These are phyloP conservation scores for Sporothrix curviconia DNA, from an alignment of 2,329 filamentous ascomycete species.

Conservation along the genomic window DNA sequence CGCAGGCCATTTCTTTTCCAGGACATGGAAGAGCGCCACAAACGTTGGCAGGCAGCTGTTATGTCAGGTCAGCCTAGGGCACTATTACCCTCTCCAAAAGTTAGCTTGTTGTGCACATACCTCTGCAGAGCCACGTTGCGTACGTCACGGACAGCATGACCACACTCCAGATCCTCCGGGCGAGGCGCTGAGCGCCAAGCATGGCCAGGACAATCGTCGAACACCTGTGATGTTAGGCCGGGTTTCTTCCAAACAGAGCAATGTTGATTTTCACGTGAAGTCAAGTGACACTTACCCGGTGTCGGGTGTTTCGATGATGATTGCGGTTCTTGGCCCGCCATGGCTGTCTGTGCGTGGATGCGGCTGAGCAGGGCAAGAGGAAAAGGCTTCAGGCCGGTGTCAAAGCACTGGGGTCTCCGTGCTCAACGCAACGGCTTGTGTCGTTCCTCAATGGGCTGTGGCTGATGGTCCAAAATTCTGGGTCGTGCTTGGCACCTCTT, in stretches of 20 bases:
- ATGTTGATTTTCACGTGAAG: too few species aligned
- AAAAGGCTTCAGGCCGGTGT: too few species aligned
- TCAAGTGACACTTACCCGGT: conserved; percentile 67
- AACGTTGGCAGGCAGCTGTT: conserved; percentile 77
- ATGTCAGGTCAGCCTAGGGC: too few species aligned
- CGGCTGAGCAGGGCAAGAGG: too few species aligned
- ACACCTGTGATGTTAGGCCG: conserved; percentile 50
- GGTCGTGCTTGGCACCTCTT: too few species aligned
- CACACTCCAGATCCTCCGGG: conserved; percentile 81
- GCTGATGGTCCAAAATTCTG: too few species aligned
- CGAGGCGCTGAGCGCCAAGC: conserved; percentile 76
- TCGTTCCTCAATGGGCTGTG: too few species aligned
- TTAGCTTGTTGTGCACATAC: conserved; percentile 44
- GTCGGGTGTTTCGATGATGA: conserved; percentile 97
- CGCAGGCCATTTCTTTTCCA: conserved; percentile 88
- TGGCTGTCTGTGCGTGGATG: too few species aligned
- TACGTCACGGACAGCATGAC: conserved; percentile 83
- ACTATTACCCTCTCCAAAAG: too few species aligned
- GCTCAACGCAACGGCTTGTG: too few species aligned
- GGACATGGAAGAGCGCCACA: conserved; percentile 82
- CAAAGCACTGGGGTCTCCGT: too few species aligned
- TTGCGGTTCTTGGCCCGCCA: conserved; percentile 64
- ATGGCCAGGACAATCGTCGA: conserved; percentile 87
- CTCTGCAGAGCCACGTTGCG: conserved; percentile 82
- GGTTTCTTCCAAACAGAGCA: too few species aligned